Evolutionary conservation across 2,329 filamentous ascomycete genomes (phyloP), one percentile per base, ranked within the genome.

Genomic region (Trichoderma simmonsii): DNA sequence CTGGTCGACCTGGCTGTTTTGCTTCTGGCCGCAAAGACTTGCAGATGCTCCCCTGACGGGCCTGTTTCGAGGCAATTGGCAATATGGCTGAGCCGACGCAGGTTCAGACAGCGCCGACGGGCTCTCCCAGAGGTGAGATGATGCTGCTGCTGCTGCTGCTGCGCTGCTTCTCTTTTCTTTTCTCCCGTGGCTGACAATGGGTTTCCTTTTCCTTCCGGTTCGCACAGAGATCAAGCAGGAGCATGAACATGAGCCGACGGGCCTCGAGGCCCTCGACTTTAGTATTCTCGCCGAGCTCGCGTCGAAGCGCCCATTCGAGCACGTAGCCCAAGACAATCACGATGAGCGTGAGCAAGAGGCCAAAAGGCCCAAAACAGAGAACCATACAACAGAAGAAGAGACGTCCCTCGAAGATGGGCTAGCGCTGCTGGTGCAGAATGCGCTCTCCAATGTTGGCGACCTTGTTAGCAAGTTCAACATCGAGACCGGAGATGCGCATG

Each of bases 21-120:
- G 48, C 15, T 51, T 30, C 54, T 60, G 65, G 66, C 57, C n/a
- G 26, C 56, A 30, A 34, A 34, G 39, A 51, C 26, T 61, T 54
- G 66, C 74, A 74, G 73, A 76, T 77, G 75, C 70, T 57, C 68
- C 61, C 74, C 75, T 75, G 75, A 73, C 68, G 57, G 51, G 39
- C 74, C 76, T 76, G 76, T 70, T 73, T 72, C 74, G 74, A 76
- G 74, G 75, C 77, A 76, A 78, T 76, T 78, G 77, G 77, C 80
- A 82, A 75, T 75, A 83, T 83, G 81, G 82, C 81, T 78, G 81
- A 83, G 79, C 77, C 81, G 76, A 81, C 80, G 75, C 82, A 80
- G 76, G 77, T 80, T 75, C 77, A 80, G 73, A 77, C 78, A 75
- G 78, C 75, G 76, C 79, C 76, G 74, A 78, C 78, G 74, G 77